Evolutionary conservation across 2,329 filamentous ascomycete species (phyloP), one percentile per base, ranked within the genome.

Genomic region (Claviceps sp.): DNA sequence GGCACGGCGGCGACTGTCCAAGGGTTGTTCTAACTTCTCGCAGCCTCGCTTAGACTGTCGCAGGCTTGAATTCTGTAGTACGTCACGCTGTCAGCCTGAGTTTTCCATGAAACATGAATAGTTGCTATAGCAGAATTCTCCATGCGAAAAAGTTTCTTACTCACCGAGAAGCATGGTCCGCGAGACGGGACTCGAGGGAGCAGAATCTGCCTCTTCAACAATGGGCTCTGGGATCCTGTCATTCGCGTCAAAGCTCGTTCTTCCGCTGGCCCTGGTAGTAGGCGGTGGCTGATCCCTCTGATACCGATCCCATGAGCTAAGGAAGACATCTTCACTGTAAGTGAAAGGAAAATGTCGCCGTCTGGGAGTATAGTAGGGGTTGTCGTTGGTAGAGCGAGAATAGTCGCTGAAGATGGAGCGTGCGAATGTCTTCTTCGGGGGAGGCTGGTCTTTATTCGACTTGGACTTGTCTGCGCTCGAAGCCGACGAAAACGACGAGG

Each of bases 361-460:
- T 38, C 60, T 57, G 38, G 64, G 62, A 22, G 59, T 59, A 40
- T 68, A 68, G 51, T 67, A 68, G 1, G 66, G 71, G 57, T 62
- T 64, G 55, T 44, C 62, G 54, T 44, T 62, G 54, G 45, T 61
- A 58, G 45, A 58, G 53, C 54, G 57, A 53, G 42, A 69, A 54
- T 5, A 66, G 61, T 42, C 61, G 49, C 49, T 54, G 34, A 50
- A 54, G 1, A 45, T 49, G n/a, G 51, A 53, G 11, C 50, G 49
- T 9, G 47, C 29, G 44, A 52, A 44, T 36, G 38, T 29, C 11
- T 26, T 37, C 1, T 48, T 44, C 22, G 22, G 17, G 9, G 38
- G 17, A 16, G 26, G 23, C 17, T 40, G 17, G 13, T 22, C 39
- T 9, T 20, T 23, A 14, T 43, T 37, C 4, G 47, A 5, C 4